Conservation (phyloP, 805 yeast species). For the Wickerhamiella shivajii region DNA sequence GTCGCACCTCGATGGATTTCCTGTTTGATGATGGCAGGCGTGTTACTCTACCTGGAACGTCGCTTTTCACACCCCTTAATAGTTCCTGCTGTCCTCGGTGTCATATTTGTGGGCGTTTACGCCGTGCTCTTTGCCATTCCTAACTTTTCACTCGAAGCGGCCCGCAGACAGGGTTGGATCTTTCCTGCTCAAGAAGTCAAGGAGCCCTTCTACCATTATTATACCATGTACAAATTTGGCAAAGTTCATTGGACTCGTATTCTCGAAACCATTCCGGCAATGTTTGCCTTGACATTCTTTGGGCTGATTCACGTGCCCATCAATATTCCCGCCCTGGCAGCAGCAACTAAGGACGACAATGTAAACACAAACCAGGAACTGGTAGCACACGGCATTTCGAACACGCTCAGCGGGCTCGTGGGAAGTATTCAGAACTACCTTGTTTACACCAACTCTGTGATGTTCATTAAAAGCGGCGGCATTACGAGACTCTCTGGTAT, state of each 20-base stretch:
- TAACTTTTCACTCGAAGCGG: slow-evolving; percentile 40
- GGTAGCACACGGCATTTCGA: slow-evolving; percentile 88
- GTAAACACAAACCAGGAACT: slow-evolving; percentile 86
- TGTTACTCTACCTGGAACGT: slow-evolving; percentile 50
- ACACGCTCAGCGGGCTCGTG: slow-evolving; percentile 61
- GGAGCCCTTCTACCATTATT: slow-evolving; percentile 83
- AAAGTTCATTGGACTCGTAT: slow-evolving; percentile 66
- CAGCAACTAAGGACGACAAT: slow-evolving; percentile 62
- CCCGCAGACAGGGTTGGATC: slow-evolving; percentile 73
- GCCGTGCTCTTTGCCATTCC: slow-evolving; percentile 51
- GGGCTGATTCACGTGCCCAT: slow-evolving; percentile 95
- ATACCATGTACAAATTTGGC: slow-evolving; percentile 51
- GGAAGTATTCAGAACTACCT: slow-evolving; percentile 91
- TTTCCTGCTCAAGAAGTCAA: slow-evolving; percentile 49
- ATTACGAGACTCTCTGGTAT: slow-evolving; percentile 80
- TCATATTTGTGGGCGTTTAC: slow-evolving; percentile 58
- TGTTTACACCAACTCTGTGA: slow-evolving; percentile 85
- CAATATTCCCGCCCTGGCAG: slow-evolving; percentile 93
- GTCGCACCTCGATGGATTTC: slow-evolving; percentile 51
- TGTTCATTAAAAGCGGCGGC: slow-evolving; percentile 90
- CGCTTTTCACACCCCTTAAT: slow-evolving; percentile 49
- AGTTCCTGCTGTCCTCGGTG: slow-evolving; percentile 68
- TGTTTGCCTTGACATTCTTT: slow-evolving; percentile 90
- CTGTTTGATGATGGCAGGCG: slow-evolving; percentile 49
- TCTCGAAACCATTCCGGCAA: slow-evolving; percentile 63